Evolutionary conservation across 345 rosid genomes (phyloP), one percentile per base, ranked within the genome.

Genomic region (Boechera divaricarpa): DNA sequence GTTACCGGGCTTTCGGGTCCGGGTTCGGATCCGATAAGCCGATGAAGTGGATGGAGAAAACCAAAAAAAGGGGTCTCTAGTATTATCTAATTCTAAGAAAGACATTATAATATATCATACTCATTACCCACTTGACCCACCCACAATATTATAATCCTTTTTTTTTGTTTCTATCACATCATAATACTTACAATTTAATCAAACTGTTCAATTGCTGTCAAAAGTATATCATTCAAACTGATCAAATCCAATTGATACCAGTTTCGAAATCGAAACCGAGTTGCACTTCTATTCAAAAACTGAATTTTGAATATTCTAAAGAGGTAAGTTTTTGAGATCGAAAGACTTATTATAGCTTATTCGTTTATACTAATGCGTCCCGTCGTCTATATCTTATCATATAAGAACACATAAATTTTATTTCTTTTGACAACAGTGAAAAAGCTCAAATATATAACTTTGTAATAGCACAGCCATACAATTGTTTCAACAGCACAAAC

Each of bases 1-100:
- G 58, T 66, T 54, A 36, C 29, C 11, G 28, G 77, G 69, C 76
- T 72, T 42, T 39, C 79, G 74, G 79, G 63, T 69, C 69, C 63
- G 57, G 60, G 10, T 71, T 69, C 71, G 71, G 64, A 77, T 61
- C 80, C 75, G 80, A 76, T 67, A 60, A 67, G 69, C 68, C 74
- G 62, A 57, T 54, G 55, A 6, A 38, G 36, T 12, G 24, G 16
- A 18, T 18, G 21, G 32, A 52, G 63, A 68, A 29, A 76, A 59
- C 15, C 1, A 35, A 9, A 15, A 47, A 42, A 9, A 45, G 48
- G 44, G 47, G 31, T 21, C 32, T 35, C 72, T 69, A 1, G 47
- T 1, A 28, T 59, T 60, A 31, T 56, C 73, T 58, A n/a, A 60
- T 51, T 68, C 13, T 12, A 10, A 21, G 74, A 41, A 31, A 21